A percentile compares a stretch with the other conserved stretches of the same genome.
Evolutionary conservation across 139 green algal species (phyloP).

Genomic region (Chlorella vulgaris): DNA sequence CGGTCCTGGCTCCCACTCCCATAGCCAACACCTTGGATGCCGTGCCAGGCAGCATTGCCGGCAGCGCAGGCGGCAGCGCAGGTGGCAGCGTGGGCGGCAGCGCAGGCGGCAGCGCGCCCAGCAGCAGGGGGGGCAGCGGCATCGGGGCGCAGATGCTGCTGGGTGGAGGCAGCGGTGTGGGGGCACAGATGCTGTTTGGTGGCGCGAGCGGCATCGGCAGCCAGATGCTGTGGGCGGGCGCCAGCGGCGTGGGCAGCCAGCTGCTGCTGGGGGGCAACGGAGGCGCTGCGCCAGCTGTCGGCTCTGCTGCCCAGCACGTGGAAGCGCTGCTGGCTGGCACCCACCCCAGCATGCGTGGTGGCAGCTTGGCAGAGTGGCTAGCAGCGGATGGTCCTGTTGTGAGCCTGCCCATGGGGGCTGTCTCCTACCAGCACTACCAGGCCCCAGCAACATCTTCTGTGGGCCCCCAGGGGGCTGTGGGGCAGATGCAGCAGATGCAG

Average conservation of each 20-base stretch:
- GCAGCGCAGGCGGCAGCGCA: neutral
- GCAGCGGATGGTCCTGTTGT: neutral
- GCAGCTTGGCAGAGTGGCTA: slow-evolving; percentile 8
- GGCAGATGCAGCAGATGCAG: too few relatives aligned
- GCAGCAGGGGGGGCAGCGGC: neutral
- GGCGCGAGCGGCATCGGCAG: neutral
- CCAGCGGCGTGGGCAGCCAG: neutral
- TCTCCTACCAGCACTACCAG: too few relatives aligned
- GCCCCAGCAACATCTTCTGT: too few relatives aligned
- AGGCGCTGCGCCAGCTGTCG: neutral
- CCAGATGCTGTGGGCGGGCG: neutral
- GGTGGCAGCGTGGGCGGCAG: neutral
- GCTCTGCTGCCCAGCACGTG: slow-evolving; percentile 1
- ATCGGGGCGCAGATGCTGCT: neutral
- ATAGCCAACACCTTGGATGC: too few relatives aligned
- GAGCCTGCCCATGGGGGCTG: too few relatives aligned
- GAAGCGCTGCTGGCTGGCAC: slow-evolving; percentile 15
- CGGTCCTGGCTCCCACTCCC: neutral
- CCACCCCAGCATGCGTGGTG: slow-evolving; percentile 21
- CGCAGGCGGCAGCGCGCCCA: neutral
- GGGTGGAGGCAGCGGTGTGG: neutral
- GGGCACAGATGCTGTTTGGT: neutral
- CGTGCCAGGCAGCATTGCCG: neutral
- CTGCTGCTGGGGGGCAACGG: neutral
- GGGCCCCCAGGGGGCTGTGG: too few relatives aligned